Conservation (phyloP, 2,329 filamentous ascomycete species). For the Cordyceps cateniannulata region DNA sequence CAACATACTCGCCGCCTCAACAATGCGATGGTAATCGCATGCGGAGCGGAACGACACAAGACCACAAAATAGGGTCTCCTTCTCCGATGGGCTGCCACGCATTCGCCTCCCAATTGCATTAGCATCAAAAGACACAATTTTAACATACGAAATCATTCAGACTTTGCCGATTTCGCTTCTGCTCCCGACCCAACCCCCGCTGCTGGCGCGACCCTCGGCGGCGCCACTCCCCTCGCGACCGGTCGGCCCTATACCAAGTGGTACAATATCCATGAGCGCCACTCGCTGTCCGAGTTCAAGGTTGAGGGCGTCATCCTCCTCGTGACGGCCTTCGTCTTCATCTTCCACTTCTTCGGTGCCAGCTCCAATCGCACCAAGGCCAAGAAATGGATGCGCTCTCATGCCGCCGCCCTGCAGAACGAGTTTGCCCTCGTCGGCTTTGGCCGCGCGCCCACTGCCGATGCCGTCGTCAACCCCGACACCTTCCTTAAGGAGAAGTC, state of each 20-base stretch:
- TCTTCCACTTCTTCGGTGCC: constrained; percentile 76
- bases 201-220: constrained; percentile 38
- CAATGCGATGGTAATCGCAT: neutral
- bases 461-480: constrained; percentile 32
- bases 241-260: constrained; percentile 77
- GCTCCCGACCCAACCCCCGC: constrained; percentile 61
- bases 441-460: constrained; percentile 46
- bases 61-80: neutral
- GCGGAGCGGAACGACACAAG: neutral
- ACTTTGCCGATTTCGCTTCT: constrained; percentile 90
- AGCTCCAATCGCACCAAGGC: constrained; percentile 74
- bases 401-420: constrained; percentile 63
- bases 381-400: constrained; percentile 69
- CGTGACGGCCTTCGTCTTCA: constrained; percentile 66
- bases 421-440: constrained; percentile 91
- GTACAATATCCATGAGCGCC: constrained; percentile 95
- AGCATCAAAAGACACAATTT: constrained; percentile 5
- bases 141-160: constrained; percentile 39
- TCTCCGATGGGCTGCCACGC: neutral
- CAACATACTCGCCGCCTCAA: neutral
- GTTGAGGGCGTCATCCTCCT: constrained; percentile 77
- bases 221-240: constrained; percentile 39
- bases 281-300: constrained; percentile 76
- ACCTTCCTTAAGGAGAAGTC: constrained; percentile 75
- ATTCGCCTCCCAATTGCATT: neutral